Conservation (phyloP, 345 rosid genomes). For the Draba incana region DNA sequence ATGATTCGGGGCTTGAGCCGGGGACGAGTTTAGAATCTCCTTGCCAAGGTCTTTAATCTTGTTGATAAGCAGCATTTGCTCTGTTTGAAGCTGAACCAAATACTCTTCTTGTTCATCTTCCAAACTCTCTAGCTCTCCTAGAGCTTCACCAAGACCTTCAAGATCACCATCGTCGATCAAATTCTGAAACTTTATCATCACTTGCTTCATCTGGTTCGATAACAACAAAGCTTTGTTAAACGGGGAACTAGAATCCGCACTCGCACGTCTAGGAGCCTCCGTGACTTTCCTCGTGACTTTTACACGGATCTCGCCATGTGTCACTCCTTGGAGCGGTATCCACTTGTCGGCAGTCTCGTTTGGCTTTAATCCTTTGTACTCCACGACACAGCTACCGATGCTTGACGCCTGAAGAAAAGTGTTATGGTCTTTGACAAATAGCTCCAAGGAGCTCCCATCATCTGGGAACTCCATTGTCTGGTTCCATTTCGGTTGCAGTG, state of each 20-base stretch:
- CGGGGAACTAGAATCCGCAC: conserved; percentile 61
- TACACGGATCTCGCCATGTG: conserved; percentile 77
- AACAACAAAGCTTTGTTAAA: conserved; percentile 54
- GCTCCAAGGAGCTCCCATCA: conserved; percentile 70
- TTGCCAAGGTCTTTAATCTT: conserved; percentile 93
- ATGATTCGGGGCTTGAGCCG: conserved; percentile 38
- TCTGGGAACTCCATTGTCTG: conserved; percentile 93
- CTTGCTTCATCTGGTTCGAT: conserved; percentile 62
- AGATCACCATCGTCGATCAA: conserved; percentile 61
- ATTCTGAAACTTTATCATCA: conserved; percentile 62
- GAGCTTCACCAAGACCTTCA: conserved; percentile 60
- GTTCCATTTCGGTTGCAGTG: conserved; percentile 82
- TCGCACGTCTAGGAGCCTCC: conserved; percentile 50
- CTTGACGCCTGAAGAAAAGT: conserved; percentile 80
- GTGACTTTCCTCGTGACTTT: conserved; percentile 80
- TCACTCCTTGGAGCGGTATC: conserved; percentile 99
- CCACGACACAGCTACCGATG: conserved; percentile 85
- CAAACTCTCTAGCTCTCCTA: conserved; percentile 74
- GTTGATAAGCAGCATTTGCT: conserved; percentile 73
- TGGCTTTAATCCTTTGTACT: conserved; percentile 82
- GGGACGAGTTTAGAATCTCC: conserved; percentile 67
- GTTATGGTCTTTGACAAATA: conserved; percentile 89
- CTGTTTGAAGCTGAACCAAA: conserved; percentile 81
- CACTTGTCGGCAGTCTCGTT: conserved; percentile 85
- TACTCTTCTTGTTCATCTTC: conserved; percentile 79